Evolutionary conservation across 164 flowering plant species (phyloP), one percentile per base, ranked within the genome.

Genomic region (Vitis riparia): DNA sequence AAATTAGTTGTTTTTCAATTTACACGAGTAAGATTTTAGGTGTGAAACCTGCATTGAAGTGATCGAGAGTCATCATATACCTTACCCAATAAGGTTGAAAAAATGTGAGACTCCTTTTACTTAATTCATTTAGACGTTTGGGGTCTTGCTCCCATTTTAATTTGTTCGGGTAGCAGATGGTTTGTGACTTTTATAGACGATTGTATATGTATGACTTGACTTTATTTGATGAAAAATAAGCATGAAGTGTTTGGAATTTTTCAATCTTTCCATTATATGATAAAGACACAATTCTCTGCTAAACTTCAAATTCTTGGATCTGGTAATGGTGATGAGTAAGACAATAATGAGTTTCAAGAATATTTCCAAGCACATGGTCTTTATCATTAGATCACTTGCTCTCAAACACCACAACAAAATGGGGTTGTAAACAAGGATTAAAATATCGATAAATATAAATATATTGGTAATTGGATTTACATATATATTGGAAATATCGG

Each of bases 291-390:
- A 12, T 59, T 59, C 13, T 59, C 48, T 27, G 14, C n/a, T 12
- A 59, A 59, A 29, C 17, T 59, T 1, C 62, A 59, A 59, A 29
- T 59, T 59, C 16, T 59, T 27, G 14, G 47, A 2, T 59, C 5
- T 9, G 62, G 2, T 27, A 59, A 59, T 59, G 44, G 14, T 16
- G 27, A 2, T 2, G 27, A 23, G 1, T 23, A 23, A 0, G 2
- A 23, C 2, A 23, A 23, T 23, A 23, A 50, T 11, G 12, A 19
- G 3, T 50, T 19, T 9, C 30, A 29, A 19, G 55, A 11, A n/a
- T 65, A 65, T 44, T 65, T 65, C n/a, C 32, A 65, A 15, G 8
- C 14, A 16, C 67, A 65, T 23, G 67, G 55, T 12, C 32, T 65
- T 50, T 3, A 6, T 50, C 67, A 65, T 17, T 56, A 65, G 11